A percentile compares a stretch with the other conserved stretches of the same genome.
phyloP scores from a whole-genome alignment of 345 rosid genomes.

The Syzygium jambos region DNA sequence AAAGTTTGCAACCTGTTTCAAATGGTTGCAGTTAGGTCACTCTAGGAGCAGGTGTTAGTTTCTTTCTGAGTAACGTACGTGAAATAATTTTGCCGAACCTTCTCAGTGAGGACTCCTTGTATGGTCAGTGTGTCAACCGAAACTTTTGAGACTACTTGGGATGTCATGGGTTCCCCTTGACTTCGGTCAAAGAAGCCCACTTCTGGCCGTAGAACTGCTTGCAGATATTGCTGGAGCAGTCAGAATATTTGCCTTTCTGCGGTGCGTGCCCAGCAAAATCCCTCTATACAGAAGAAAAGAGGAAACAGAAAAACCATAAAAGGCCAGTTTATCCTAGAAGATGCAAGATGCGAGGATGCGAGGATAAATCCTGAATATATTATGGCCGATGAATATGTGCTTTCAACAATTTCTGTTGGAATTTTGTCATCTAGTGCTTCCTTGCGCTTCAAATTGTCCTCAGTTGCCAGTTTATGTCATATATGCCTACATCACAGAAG shows the following conservation, averaged over 20 bases:
- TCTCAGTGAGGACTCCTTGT: constrained; percentile 22
- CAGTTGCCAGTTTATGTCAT: not conserved
- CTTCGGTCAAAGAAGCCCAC: constrained; percentile 22
- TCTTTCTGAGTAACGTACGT: not conserved
- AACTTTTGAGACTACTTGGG: constrained; percentile 15
- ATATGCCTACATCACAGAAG: not conserved
- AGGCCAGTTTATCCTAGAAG: not conserved
- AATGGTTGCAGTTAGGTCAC: not conserved
- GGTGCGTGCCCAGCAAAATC: constrained; percentile 19
- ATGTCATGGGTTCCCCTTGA: constrained; percentile 4
- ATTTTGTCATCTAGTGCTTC: not conserved
- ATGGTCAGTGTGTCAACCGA: constrained; percentile 9
- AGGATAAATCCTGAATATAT: not conserved
- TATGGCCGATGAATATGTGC: not conserved
- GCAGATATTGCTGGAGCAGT: constrained; percentile 6
- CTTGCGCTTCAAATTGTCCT: not conserved
- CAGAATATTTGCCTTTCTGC: constrained; percentile 13
- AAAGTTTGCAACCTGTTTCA: constrained; percentile 13
- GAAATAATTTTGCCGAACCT: constrained; percentile 5
- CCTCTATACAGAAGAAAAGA: constrained; percentile 5
- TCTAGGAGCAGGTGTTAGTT: not conserved
- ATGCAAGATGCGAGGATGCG: not conserved
- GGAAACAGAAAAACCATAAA: not conserved
- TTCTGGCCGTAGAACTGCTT: constrained; percentile 16
- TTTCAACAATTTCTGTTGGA: not conserved